These are phyloP conservation scores for Carex littledalei DNA, from an alignment of 176 grass and related monocot genomes.

Conservation along the genomic window DNA sequence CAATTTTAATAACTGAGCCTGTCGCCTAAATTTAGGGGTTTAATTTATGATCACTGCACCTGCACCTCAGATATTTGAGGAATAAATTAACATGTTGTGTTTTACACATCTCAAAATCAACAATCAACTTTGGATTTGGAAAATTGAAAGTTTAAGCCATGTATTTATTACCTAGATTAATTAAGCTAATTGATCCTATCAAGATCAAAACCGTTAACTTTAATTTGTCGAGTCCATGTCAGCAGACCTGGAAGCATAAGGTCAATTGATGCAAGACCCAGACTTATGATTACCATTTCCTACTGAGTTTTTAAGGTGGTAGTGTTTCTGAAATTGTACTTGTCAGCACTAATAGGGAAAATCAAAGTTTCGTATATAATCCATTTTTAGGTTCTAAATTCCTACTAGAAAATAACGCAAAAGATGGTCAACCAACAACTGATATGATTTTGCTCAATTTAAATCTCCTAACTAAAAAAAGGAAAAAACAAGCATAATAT, in stretches of 20 bases:
- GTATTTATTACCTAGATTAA: background rate
- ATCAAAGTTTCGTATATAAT: background rate
- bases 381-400: background rate
- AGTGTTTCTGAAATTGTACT: background rate
- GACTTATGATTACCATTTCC: background rate
- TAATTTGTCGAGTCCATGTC: background rate
- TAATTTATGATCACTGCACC: slow-evolving; percentile 3
- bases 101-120: background rate
- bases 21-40: background rate
- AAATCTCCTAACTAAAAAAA: background rate
- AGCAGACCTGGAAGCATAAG: background rate
- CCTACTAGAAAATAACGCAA: background rate
- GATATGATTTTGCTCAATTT: background rate
- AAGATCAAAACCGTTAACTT: background rate
- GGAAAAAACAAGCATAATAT: background rate
- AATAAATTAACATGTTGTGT: background rate
- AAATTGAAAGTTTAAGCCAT: background rate
- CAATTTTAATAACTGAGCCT: background rate
- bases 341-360: background rate
- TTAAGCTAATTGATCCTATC: background rate
- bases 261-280: background rate
- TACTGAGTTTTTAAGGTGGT: background rate
- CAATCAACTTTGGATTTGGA: background rate
- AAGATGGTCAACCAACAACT: background rate
- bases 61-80: slow-evolving; percentile 20